Base-by-base conservation (phyloP, 176 grass and related monocot genomes). In the Miscanthus lutarioriparius region DNA sequence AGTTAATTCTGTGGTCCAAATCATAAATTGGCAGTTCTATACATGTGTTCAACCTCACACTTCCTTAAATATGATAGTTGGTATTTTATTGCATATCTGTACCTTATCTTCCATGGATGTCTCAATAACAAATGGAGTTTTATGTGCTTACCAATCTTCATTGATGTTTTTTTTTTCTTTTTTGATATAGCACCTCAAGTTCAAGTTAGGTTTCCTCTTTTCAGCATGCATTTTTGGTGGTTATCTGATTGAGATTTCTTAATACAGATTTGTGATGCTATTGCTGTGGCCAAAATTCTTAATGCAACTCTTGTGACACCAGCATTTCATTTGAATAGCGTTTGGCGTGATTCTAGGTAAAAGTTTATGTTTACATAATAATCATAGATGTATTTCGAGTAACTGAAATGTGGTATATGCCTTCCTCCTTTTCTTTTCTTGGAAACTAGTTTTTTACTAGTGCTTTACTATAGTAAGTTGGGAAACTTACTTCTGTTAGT, bases 291-390 rank as follows among this genome's bases (percentile, higher is more conserved):
- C 4, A 84, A 89, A 51, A 75, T 95, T 85, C 83, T 98, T 70
- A 98, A 98, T 93, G 96, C 96, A 77, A 98, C 96, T 70, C 96
- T 98, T 84, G 85, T 95, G 80, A 92, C 70, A 73, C 96, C 96
- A 74, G 89, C 78, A 35, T 93, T 98, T 89, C 96, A 98, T 85
- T 81, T 98, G 78, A 95, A 98, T 54, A 98, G 96, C 13, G 96
- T 98, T 81, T 98, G 96, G 96, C 91, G 86, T 83, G 96, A 98
- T 95, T 88, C 91, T 48, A 95, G 96, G 96, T 98, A 79, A 89
- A 48, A 74, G 25, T 81, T 81, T 75, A 33, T 64, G 76, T 84
- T 17, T 23, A 30, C 23, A 75, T 38, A 83, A 78, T 68, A 25
- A 1, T 17, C 4, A 44, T 8, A 74, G 5, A 84, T 69, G 27